Percentiles rank a stretch among this genome's conserved stretches.
Evolutionary conservation across 2,329 filamentous ascomycete genomes (phyloP).

Genomic region (Mycosphaerella sp.): DNA sequence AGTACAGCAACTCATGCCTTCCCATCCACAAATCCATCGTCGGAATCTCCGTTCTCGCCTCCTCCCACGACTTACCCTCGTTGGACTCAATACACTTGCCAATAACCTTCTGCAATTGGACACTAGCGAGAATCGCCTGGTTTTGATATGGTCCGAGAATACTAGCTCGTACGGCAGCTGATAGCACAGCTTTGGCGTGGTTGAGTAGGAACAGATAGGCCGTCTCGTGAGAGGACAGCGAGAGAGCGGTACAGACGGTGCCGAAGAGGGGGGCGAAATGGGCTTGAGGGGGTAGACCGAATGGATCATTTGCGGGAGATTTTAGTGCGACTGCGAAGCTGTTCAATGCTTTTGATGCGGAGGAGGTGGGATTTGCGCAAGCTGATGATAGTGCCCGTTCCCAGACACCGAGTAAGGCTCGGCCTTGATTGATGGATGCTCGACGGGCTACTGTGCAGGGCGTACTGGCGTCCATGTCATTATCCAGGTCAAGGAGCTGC

Average conservation of each 20-base stretch:
- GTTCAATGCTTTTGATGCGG: conserved; percentile 14
- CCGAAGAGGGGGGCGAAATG: conserved; percentile 70
- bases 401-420: conserved; percentile 70
- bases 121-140: conserved; percentile 63
- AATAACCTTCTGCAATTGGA: conserved; percentile 53
- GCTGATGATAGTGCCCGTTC: conserved; percentile 41
- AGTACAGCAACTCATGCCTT: conserved; percentile 75
- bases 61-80: conserved; percentile 50
- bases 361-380: neutral
- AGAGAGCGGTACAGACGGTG: conserved; percentile 56
- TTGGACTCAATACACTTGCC: conserved; percentile 49
- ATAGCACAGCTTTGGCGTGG: conserved; percentile 69
- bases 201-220: conserved; percentile 71
- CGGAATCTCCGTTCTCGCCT: conserved; percentile 69
- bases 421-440: conserved; percentile 68
- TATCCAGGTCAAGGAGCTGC: conserved; percentile 57
- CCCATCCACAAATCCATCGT: conserved; percentile 79
- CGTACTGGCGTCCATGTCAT: conserved; percentile 68
- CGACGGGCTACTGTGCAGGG: conserved; percentile 73
- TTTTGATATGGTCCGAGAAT: conserved; percentile 76
- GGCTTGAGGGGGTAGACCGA: conserved; percentile 37
- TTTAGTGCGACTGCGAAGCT: conserved; percentile 25
- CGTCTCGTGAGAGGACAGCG: conserved; percentile 55
- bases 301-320: conserved; percentile 13
- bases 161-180: conserved; percentile 69